Base-by-base conservation (phyloP, 108 stramenopile genomes). In the Cyclostephanos tholiformis region DNA sequence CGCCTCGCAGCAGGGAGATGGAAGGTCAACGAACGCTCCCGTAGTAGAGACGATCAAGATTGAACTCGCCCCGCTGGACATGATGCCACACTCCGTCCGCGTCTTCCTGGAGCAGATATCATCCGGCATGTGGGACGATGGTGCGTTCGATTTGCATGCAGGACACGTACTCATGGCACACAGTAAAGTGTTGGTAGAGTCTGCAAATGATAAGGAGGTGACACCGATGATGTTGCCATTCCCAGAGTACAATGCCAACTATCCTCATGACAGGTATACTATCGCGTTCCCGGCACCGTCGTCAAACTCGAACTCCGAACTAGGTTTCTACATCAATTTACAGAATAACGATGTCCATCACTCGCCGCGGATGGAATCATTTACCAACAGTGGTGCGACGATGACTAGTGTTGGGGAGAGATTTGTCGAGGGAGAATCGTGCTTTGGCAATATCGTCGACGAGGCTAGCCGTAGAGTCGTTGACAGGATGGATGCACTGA, bases 381-480 rank as follows among this genome's bases (percentile, higher is more conserved):
- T 41, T 10, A 41, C 11, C 41, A 41, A 12, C 12, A 10, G 41
- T 41, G 41, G 41, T 41, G 41, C 7, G 4, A 10, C 41, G 1
- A 41, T 12, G 9, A 10, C 41, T 10, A 41, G 25, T 17, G 14
- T 39, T 22, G 74, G 67, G 44, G 58, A 35, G 23, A 82, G 88
- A 44, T 88, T 93, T 51, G 77, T 87, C 14, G 95, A 97, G 77
- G 94, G 94, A 20, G 97, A 97, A 80, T 89, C 93, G 6, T 95
- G 94, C 82, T 97, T 97, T 85, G 97, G 82, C 1, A 82, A 67
- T 51, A 80, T 91, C 9, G 46, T 85, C 23, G 74, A 77, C 30
- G 86, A 19, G 32, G 43, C 29, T 22, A 59, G 88, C 25, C 49
- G 52, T 20, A 62, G 83, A 17, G 79, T 86, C 14, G 58, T 92